Conservation (phyloP, 331 rosid genomes). For the Saraca asoca region DNA sequence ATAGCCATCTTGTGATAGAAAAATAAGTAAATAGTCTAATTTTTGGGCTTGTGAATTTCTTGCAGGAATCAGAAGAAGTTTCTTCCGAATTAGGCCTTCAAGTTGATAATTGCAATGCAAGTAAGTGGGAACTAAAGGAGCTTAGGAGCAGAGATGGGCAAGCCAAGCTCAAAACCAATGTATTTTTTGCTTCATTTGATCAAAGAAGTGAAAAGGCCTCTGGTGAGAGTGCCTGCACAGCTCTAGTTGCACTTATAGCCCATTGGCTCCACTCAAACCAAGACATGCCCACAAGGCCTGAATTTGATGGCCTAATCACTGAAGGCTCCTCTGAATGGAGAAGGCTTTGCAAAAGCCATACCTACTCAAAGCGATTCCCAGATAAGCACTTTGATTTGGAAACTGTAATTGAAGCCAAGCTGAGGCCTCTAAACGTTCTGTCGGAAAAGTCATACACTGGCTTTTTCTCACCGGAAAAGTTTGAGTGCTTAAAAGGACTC, state of each 20-base stretch:
- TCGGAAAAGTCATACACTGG: conserved; percentile 63
- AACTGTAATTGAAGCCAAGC: conserved; percentile 63
- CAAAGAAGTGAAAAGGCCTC: conserved; percentile 68
- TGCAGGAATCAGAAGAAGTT: conserved; percentile 44
- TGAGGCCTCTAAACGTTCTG: conserved; percentile 50
- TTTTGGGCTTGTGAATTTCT: not conserved
- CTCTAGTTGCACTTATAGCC: conserved; percentile 59
- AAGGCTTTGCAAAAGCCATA: conserved; percentile 50
- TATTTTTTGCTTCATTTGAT: conserved; percentile 71
- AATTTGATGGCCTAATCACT: conserved; percentile 63
- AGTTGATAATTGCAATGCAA: conserved; percentile 1
- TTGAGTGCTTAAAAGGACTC: conserved; percentile 60
- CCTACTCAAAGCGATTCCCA: conserved; percentile 51
- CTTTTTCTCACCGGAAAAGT: conserved; percentile 78
- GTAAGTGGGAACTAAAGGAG: conserved; percentile 53
- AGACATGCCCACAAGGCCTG: conserved; percentile 52
- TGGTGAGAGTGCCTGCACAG: conserved; percentile 81
- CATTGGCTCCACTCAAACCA: conserved; percentile 75
- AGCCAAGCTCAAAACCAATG: conserved; percentile 60
- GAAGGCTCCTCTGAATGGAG: conserved; percentile 77
- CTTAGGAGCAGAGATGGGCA: conserved; percentile 61
- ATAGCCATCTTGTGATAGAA: too few species aligned
- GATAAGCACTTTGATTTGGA: conserved; percentile 82
- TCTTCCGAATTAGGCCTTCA: conserved; percentile 23
- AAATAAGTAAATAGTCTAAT: not conserved